Conservation (phyloP, 2,329 filamentous ascomycete genomes). For the Penicillium capsulatum region DNA sequence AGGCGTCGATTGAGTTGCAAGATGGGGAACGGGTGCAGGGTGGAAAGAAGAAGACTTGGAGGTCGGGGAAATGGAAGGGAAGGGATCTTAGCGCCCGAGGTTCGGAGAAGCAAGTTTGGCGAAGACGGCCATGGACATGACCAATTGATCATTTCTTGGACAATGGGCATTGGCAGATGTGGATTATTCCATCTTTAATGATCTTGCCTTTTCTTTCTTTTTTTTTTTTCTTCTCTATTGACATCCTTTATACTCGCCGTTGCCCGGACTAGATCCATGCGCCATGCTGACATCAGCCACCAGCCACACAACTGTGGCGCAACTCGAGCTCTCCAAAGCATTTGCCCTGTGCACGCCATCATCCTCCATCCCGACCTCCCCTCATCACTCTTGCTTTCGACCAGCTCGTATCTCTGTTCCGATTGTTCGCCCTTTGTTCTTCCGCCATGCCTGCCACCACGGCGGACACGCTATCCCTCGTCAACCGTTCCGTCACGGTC, state of each 20-base stretch:
- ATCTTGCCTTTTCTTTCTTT: too few species aligned
- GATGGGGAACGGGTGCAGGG: slow-evolving; percentile 10
- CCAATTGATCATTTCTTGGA: not conserved
- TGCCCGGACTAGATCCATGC: too few species aligned
- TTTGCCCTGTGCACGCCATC: too few species aligned
- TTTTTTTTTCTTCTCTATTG: too few species aligned
- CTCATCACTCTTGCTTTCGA: not conserved
- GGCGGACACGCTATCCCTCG: slow-evolving; percentile 90
- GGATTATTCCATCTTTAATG: too few species aligned
- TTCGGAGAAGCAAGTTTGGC: slow-evolving; percentile 18
- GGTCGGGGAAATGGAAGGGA: slow-evolving; percentile 24
- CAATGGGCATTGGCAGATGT: too few species aligned
- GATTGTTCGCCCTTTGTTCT: slow-evolving; percentile 5
- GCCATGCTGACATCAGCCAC: slow-evolving; percentile 17
- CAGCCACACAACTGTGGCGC: slow-evolving; percentile 18
- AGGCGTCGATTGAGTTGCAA: slow-evolving; percentile 17
- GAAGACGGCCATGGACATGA: not conserved
- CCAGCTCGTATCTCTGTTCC: slow-evolving; percentile 2
- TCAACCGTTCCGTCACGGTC: slow-evolving; percentile 92
- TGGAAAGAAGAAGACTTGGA: slow-evolving; percentile 13
- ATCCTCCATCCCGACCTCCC: not conserved
- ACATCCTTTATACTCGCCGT: too few species aligned
- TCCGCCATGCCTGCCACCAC: slow-evolving; percentile 87
- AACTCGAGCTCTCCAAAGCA: slow-evolving; percentile 16
- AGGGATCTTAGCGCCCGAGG: slow-evolving; percentile 31